Percentiles rank a stretch among this genome's conserved stretches.
Evolutionary conservation across 2,329 filamentous ascomycete genomes (phyloP).

Genomic region (Geosmithia putterillii): DNA sequence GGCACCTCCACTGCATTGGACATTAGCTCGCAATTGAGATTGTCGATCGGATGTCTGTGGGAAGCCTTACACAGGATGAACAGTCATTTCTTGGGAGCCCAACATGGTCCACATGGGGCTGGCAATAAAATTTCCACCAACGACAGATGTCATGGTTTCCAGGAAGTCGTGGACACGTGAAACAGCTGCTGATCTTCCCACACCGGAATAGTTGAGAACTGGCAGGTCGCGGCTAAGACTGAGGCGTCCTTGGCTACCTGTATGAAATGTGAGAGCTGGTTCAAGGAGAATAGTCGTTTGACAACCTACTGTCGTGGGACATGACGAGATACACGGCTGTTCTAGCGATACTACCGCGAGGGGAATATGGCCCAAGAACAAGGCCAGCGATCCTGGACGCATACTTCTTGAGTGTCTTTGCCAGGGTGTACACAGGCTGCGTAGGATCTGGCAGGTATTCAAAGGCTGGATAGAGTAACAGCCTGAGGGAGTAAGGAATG

Average conservation of each 20-base stretch:
- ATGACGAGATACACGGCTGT: conserved; percentile 56
- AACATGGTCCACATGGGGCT: conserved; percentile 46
- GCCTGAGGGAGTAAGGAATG: conserved; percentile 42
- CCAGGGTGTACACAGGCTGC: conserved; percentile 3
- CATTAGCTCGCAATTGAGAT: not conserved
- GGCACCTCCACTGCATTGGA: conserved; percentile 33
- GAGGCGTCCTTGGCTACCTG: conserved; percentile 45
- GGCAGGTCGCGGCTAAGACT: conserved; percentile 47
- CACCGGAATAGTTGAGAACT: conserved; percentile 45
- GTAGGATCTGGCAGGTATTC: conserved; percentile 30
- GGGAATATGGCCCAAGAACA: conserved; percentile 46
- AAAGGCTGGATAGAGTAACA: conserved; percentile 43
- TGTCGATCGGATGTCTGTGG: not conserved
- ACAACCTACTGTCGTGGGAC: conserved; percentile 45
- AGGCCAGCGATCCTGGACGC: conserved; percentile 25
- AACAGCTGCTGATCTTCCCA: conserved; percentile 42
- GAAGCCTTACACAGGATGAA: conserved; percentile 45
- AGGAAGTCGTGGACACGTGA: conserved; percentile 38
- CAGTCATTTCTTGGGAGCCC: conserved; percentile 46
- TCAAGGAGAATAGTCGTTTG: not conserved
- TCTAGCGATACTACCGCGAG: conserved; percentile 40
- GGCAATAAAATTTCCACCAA: conserved; percentile 47
- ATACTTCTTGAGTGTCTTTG: not conserved
- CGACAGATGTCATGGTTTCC: conserved; percentile 38
- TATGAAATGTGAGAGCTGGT: not conserved